Evolutionary conservation across 768 basidiomycete genomes (phyloP).

Genomic region (Plicaturopsis crispa): DNA sequence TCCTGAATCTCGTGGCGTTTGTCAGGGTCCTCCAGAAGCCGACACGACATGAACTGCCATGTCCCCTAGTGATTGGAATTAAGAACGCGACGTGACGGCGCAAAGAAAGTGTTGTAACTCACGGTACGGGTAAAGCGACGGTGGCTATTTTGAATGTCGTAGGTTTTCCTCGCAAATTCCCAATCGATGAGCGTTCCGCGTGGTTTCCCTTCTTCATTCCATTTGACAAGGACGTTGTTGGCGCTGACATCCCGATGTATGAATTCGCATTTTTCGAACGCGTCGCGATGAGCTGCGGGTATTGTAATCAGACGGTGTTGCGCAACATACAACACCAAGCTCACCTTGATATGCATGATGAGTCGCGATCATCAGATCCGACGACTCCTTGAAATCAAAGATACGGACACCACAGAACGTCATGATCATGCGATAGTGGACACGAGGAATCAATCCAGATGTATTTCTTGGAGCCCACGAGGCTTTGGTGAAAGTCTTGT

Average conservation of each 20-base stretch:
- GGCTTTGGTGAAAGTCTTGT: too few species aligned
- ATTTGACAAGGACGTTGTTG: constrained; percentile 18
- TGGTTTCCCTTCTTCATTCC: constrained; percentile 1
- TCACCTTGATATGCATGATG: constrained; percentile 10
- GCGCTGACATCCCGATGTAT: constrained; percentile 22
- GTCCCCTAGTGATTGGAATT: constrained; percentile 22
- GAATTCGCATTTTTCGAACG: constrained; percentile 8
- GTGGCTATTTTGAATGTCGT: neutral
- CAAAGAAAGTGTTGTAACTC: too few species aligned
- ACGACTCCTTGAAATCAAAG: constrained; percentile 5
- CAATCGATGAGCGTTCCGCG: constrained; percentile 19
- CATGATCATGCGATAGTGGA: too few species aligned
- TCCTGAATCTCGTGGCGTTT: constrained; percentile 17
- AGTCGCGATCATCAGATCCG: constrained; percentile 10
- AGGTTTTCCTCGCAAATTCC: constrained; percentile 12
- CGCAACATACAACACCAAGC: too few species aligned
- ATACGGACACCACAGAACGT: too few species aligned
- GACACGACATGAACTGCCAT: constrained; percentile 23
- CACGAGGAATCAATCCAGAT: too few species aligned
- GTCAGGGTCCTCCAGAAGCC: constrained; percentile 10
- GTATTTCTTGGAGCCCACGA: too few species aligned
- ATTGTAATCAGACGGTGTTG: too few species aligned
- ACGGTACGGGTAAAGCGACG: too few species aligned
- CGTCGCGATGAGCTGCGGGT: constrained; percentile 15
- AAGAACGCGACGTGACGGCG: too few species aligned